Base-by-base conservation (phyloP, 768 basidiomycete species). In the Pulveroboletus sp. region DNA sequence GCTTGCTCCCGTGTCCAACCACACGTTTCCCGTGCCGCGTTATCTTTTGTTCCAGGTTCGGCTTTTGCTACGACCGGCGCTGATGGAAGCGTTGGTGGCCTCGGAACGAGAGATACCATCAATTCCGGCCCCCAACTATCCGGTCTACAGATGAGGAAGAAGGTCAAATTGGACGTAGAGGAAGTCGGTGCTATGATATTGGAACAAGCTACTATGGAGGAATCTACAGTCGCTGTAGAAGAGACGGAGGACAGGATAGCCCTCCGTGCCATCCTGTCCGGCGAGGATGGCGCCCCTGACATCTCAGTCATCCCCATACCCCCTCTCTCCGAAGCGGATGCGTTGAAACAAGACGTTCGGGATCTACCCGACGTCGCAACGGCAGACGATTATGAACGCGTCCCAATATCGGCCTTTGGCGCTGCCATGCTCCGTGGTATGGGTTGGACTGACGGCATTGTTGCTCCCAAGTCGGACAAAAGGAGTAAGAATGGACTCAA, bases 341-440 rank as follows among this genome's bases (percentile, higher is more conserved):
- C 91, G 0, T 83, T 87, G 61, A 80, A 80, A 49, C 83, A 91
- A 65, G 95, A 97, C 62, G 77, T 98, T 4, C 76, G 76, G 16
- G 84, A 84, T 13, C 79, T 95, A 6, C 91, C 91, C 0, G 86
- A 88, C 7, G 67, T 68, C 45, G 83, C 93, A 2, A 82, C 88
- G 0, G 69, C 89, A 16, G 84, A 89, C 0, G 95, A 94, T 67
- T 99, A 98, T 63, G 81, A 81, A 30, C 86, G 92, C 17, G 82
- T 97, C 1, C 96, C 96, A 0, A 85, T 99, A 14, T 85, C 87
- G 6, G 86, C 90, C 48, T 99, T 98, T 57, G 95, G 96, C 6
- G 84, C 88, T 5, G 96, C 96, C 7, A 78, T 98, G 58, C 75
- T 96, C 5, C 80, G 93, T 38, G 95, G 95, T 0, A 98, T 98